Percentiles rank a stretch among this genome's conserved stretches.
phyloP scores from a whole-genome alignment of 2,329 filamentous ascomycete genomes.

The Cladosporium sp. region DNA sequence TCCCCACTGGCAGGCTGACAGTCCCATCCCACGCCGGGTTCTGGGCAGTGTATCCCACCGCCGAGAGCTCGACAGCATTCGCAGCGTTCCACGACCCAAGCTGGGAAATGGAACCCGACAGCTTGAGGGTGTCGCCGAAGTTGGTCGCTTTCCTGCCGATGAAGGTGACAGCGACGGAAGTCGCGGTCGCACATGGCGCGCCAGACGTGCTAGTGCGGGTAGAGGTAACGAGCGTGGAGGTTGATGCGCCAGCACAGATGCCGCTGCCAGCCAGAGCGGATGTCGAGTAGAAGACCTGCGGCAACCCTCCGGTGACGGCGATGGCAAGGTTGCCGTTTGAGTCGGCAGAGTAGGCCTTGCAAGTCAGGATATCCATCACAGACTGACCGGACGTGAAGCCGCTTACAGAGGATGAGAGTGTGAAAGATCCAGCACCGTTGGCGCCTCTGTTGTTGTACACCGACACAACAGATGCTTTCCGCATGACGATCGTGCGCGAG shows the following conservation, averaged over 20 bases:
- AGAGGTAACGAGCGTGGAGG: slow-evolving; percentile 10
- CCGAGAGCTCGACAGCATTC: slow-evolving; percentile 59
- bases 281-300: slow-evolving; percentile 39
- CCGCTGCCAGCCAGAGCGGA: slow-evolving; percentile 6
- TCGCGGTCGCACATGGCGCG: slow-evolving; percentile 8
- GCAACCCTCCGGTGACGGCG: slow-evolving; percentile 37
- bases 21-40: slow-evolving; percentile 64
- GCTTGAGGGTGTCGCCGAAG: slow-evolving; percentile 63
- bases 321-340: slow-evolving; percentile 34
- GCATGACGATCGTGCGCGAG: slow-evolving; percentile 46
- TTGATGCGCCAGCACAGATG: slow-evolving; percentile 8
- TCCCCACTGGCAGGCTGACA: slow-evolving; percentile 57
- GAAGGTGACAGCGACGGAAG: slow-evolving; percentile 15
- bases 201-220: slow-evolving; percentile 3
- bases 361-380: slow-evolving; percentile 42
- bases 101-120: slow-evolving; percentile 60
- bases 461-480: slow-evolving; percentile 48
- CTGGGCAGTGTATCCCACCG: slow-evolving; percentile 58
- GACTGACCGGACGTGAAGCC: slow-evolving; percentile 29
- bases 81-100: slow-evolving; percentile 62
- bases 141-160: slow-evolving; percentile 9
- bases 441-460: slow-evolving; percentile 37
- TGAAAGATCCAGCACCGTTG: slow-evolving; percentile 26
- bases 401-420: slow-evolving; percentile 27
- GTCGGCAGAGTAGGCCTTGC: slow-evolving; percentile 33